Base-by-base conservation (phyloP, 805 yeast species). In the Schizosaccharomyces osmophilus region DNA sequence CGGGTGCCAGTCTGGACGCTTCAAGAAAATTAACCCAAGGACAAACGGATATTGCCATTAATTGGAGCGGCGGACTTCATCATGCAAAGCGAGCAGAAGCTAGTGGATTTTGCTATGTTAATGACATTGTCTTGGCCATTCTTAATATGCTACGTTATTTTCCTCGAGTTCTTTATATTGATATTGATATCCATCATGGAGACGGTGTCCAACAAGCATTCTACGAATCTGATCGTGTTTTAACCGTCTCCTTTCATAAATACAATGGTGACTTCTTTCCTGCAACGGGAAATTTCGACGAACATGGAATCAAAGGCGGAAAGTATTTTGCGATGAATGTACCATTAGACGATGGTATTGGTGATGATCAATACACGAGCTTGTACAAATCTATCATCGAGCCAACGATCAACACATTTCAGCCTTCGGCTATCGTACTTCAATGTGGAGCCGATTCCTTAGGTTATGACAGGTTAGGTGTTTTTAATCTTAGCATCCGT, bases 391-490 rank as follows among this genome's bases (percentile, higher is more conserved):
- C 60, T 19, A 80, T 93, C 59, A 83, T 94, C 67, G 96, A 88
- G 71, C 97, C 97, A 2, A 79, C 88, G 54, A 85, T 94, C 64
- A 78, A 82, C 55, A 81, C 82, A 63, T 93, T 85, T 73, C 95
- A 86, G 72, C 99, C 99, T 1, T 82, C 94, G 8, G 97, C 95
- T 0, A 84, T 93, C 64, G 96, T 93, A n/a, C 80, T 89, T 65
- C 99, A 93, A 73, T 88, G 97, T 75, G 99, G 99, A 59, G 98
- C 97, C 36, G 99, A 93, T 71, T 89, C 97, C 1, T 77, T 93
- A 61, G 87, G 95, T 51, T 95, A 97, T 54, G 99, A 93, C 75
- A 79, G 95, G 67, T 76, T 94, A 63, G 98, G 99, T 41, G 87
- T 96, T 68, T 94, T 94, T 75, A 93, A 94, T 70, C 78, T 93